These are phyloP conservation scores for Candida tetrigidarum DNA, from an alignment of 1,139 yeast species.

Conservation along the genomic window DNA sequence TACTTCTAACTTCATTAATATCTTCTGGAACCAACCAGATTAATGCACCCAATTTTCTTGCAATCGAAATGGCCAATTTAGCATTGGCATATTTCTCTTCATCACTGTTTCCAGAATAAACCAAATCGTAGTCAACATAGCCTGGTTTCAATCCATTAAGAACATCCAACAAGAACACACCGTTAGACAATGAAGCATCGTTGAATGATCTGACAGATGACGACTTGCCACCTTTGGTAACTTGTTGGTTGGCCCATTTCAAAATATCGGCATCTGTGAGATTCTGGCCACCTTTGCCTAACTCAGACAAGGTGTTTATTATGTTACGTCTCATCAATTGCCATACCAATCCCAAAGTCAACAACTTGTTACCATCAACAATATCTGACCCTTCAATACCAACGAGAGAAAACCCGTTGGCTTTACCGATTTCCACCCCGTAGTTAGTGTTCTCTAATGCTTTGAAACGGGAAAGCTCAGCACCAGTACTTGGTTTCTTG, in stretches of 20 bases:
- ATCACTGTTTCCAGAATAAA: slow-evolving; percentile 69
- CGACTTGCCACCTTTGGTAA: slow-evolving; percentile 78
- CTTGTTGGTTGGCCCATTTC: slow-evolving; percentile 92
- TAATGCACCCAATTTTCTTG: slow-evolving; percentile 96
- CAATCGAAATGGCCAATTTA: slow-evolving; percentile 94
- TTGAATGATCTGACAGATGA: slow-evolving; percentile 78
- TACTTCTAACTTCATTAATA: slow-evolving; percentile 92
- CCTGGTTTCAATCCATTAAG: slow-evolving; percentile 96
- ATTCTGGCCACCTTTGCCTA: slow-evolving; percentile 64
- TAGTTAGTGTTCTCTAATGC: slow-evolving; percentile 96
- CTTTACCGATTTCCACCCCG: slow-evolving; percentile 95
- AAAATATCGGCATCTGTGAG: slow-evolving; percentile 80
- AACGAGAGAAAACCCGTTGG: slow-evolving; percentile 88
- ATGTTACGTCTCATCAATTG: slow-evolving; percentile 98
- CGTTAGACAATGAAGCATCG: slow-evolving; percentile 76
- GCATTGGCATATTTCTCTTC: slow-evolving; percentile 95
- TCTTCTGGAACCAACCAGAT: slow-evolving; percentile 99
- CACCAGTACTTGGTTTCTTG: slow-evolving; percentile 74
- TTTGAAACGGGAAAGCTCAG: slow-evolving; percentile 84
- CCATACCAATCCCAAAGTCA: slow-evolving; percentile 97
- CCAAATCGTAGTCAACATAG: slow-evolving; percentile 94
- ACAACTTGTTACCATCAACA: slow-evolving; percentile 87
- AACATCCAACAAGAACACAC: slow-evolving; percentile 85
- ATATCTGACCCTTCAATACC: slow-evolving; percentile 99
- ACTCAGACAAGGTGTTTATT: slow-evolving; percentile 74